Base-by-base conservation (phyloP, 192 early-diverging fungal species). In the Linnemannia exigua region DNA sequence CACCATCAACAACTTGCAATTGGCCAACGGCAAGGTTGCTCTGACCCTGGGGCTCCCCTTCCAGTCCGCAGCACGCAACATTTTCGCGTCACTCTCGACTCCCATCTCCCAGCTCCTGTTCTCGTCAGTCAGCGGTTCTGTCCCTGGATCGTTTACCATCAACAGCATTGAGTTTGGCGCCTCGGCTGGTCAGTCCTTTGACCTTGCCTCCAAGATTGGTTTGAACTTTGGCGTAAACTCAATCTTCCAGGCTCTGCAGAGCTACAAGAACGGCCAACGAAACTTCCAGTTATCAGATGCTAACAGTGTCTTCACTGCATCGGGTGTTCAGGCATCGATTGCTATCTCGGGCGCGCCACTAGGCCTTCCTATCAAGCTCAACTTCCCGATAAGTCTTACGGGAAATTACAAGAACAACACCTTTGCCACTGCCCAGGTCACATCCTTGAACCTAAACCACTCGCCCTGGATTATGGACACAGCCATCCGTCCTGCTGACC, bases 161-260 rank as follows among this genome's bases (percentile, higher is more conserved):
- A 82, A 77, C 75, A 82, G 66, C 38, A 73, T 82, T 50, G 22
- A 51, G 25, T 82, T 82, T 69, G 81, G 81, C 20, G 81, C 81
- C 0, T 82, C 81, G 2, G 35, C 81, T 9, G 73, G 81, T 50
- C 81, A 82, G 61, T 70, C 81, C 12, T 82, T 82, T 54, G 81
- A 82, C 52, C 76, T 82, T n/a, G 75, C 75, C 37, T 37, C 75
- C 81, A 82, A 77, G 61, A 77, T 82, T 31, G 66, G 75, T n/a
- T 47, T 82, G n/a, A 75, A 72, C 50, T 33, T 82, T 36, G 36
- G 36, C 16, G 46, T 82, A 11, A 82, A 82, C 71, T 76, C 75
- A 2, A 33, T 82, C 63, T 82, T 82, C 81, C 81, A 82, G 36
- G 28, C 41, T 51, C 70, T 75, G 0, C 75, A 82, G 71, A 36